Evolutionary conservation across 768 basidiomycete species (phyloP), one percentile per base, ranked within the genome.

Genomic region (Boletus reticuloceps): DNA sequence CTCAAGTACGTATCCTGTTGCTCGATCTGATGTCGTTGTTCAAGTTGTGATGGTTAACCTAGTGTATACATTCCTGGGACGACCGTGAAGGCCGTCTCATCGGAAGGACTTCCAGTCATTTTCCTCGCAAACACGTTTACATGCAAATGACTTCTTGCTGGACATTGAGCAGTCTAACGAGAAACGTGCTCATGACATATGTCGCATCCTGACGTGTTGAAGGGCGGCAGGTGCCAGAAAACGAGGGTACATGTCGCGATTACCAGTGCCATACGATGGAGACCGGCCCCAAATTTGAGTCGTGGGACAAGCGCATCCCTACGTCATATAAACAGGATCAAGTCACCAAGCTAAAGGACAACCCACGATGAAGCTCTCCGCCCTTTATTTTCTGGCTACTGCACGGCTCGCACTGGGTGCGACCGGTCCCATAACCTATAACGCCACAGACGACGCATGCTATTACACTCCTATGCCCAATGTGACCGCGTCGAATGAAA

Each of bases 41-140:
- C 29, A 29, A 29, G 29, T 29, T 29, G 29, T 29, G 29, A 5
- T 41, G 44, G 56, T 4, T 31, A n/a, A 39, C 32, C 9, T 29
- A 74, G 73, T 47, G 70, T 73, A 12, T 69, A 68, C 51, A 46
- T 60, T 47, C 71, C 73, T 3, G 63, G 67, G 20, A 52, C 50
- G 8, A 43, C 38, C 11, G 46, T 58, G 3, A 41, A 29, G 13
- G 2, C 47, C 38, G 25, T 44, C 13, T 20, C 50, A 5, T 51
- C 54, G 0, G 47, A 50, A 3, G 56, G 55, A 36, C 53, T 73
- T 31, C 74, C 74, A 6, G 68, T 72, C n/a, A 37, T 74, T 13
- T 66, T 74, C n/a, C 29, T 29, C 29, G 29, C 29, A 29, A 1
- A 29, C 29, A 29, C 29, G 29, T 9, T 29, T 27, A 8, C 27